Conservation (phyloP, 2,329 filamentous ascomycete genomes). For the Talaromyces sp. region DNA sequence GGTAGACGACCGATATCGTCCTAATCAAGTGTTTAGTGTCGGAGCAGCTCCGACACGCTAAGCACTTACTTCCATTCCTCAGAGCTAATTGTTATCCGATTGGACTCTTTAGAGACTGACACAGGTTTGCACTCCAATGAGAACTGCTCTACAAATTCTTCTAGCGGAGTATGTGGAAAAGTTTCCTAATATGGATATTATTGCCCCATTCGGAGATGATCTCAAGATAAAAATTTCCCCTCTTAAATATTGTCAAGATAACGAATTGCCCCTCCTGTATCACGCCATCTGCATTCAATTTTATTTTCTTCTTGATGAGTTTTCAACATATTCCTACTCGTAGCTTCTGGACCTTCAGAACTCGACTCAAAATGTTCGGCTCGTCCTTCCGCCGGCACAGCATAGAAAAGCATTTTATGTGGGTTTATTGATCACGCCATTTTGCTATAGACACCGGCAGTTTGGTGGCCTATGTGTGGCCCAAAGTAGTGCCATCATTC, state of each 20-base stretch:
- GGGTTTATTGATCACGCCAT: not conserved
- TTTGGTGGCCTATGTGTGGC: not conserved
- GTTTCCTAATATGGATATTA: not conserved
- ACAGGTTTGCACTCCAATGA: not conserved
- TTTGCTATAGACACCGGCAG: not conserved
- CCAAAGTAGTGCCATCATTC: not conserved
- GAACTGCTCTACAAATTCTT: not conserved
- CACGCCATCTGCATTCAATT: not conserved
- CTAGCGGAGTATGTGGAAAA: not conserved
- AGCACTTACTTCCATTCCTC: not conserved
- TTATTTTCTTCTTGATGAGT: not conserved
- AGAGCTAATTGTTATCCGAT: not conserved
- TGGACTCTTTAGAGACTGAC: not conserved
- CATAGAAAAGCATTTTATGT: not conserved
- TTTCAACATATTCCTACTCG: too few species aligned
- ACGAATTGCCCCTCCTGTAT: not conserved
- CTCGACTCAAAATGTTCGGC: not conserved
- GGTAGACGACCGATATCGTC: not conserved
- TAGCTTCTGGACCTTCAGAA: too few species aligned
- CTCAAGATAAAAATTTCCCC: not conserved
- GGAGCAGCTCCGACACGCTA: not conserved
- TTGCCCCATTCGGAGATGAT: not conserved
- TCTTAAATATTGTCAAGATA: not conserved
- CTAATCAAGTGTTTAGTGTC: not conserved
- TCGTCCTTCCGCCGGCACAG: not conserved